phyloP scores from a whole-genome alignment of 106 monocot species.

The Platanthera guangdongensis region DNA sequence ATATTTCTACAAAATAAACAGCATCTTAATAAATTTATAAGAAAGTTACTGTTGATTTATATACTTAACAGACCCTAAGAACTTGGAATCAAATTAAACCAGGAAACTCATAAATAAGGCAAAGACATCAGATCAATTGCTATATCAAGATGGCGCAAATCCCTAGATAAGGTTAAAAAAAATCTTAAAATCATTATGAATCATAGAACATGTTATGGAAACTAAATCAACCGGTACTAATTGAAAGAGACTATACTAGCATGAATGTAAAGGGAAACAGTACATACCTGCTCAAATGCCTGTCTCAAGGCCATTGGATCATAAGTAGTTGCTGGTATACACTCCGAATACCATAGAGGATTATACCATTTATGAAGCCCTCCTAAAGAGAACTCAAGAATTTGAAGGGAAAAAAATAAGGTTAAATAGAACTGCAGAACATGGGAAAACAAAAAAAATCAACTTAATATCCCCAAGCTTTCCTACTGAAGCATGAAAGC shows the following conservation, averaged over 20 bases:
- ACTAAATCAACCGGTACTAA: neutral
- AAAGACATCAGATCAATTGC: neutral
- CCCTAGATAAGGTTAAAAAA: neutral
- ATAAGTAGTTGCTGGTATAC: conserved; percentile 61
- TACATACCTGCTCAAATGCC: conserved; percentile 68
- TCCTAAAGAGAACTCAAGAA: conserved; percentile 15
- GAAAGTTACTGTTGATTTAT: neutral
- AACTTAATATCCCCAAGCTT: neutral
- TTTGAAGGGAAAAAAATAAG: neutral
- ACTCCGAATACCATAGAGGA: conserved; percentile 77
- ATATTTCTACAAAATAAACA: no score
- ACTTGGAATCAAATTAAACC: neutral
- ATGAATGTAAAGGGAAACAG: conserved; percentile 1
- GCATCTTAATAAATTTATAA: neutral
- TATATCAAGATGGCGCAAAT: neutral
- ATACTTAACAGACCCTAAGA: neutral
- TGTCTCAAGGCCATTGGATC: conserved; percentile 58
- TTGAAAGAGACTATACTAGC: neutral
- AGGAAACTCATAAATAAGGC: neutral
- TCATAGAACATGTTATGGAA: neutral
- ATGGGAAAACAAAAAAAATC: neutral
- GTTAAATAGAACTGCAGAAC: neutral
- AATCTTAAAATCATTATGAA: neutral
- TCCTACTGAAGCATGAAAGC: neutral
- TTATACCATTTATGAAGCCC: conserved; percentile 73